phyloP scores from a whole-genome alignment of 1,284 basidiomycete genomes.

The Sanghuangporus weigelae region DNA sequence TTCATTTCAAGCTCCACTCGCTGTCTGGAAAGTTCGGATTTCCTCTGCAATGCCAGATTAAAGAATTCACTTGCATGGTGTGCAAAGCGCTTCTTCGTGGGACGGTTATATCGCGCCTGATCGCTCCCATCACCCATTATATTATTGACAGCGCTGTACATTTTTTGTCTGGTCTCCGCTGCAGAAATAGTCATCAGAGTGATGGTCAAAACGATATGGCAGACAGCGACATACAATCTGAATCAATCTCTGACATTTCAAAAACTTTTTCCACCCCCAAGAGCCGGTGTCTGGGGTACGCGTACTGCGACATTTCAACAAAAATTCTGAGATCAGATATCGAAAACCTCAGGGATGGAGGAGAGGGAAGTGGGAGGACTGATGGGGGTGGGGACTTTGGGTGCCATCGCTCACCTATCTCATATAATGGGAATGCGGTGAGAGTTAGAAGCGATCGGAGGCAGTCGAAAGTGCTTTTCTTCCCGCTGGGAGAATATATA shows the following conservation, averaged over 20 bases:
- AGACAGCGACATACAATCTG: not conserved
- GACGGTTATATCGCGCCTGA: no score
- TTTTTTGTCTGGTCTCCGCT: not conserved
- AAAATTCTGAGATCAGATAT: no score
- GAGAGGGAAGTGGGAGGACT: not conserved
- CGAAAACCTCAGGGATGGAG: not conserved
- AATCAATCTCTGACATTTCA: not conserved
- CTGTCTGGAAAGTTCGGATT: no score
- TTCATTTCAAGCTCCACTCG: no score
- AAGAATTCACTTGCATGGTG: no score
- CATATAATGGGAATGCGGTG: not conserved
- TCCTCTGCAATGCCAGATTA: no score
- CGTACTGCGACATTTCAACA: no score
- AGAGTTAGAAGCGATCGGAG: not conserved
- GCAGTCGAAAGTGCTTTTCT: no score
- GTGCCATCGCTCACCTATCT: not conserved
- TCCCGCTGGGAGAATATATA: not conserved
- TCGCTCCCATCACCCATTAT: not conserved
- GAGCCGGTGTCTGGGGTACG: no score
- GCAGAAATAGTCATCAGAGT: not conserved
- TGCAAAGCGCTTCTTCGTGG: no score
- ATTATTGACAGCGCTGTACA: not conserved
- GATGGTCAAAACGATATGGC: not conserved
- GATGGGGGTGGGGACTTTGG: not conserved
- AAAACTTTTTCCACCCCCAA: no score